Evolutionary conservation across 805 yeast species (phyloP).

Genomic region (Saturnispora sekii): DNA sequence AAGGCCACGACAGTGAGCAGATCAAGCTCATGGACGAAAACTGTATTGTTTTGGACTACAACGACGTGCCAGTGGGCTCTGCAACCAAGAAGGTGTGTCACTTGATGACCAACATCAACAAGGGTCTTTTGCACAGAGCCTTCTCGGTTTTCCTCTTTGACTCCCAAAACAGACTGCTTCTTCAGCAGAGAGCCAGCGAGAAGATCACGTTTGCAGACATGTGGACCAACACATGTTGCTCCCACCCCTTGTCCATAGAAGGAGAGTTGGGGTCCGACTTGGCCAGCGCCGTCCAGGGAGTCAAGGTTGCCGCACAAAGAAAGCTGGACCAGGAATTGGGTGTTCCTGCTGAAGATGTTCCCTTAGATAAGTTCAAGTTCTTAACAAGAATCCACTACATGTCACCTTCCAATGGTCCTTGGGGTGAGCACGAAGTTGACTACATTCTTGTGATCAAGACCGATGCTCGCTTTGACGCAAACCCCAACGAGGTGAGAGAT

Average conservation of each 20-base stretch:
- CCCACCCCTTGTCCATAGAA: conserved; percentile 86
- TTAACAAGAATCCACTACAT: conserved; percentile 92
- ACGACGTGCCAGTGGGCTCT: conserved; percentile 84
- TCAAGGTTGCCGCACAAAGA: conserved; percentile 80
- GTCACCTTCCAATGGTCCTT: conserved; percentile 66
- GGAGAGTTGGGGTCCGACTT: conserved; percentile 66
- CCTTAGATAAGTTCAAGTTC: conserved; percentile 62
- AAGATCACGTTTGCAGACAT: conserved; percentile 92
- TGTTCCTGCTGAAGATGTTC: conserved; percentile 46
- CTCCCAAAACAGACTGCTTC: conserved; percentile 58
- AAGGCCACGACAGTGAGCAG: conserved; percentile 90
- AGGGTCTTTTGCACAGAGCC: conserved; percentile 88
- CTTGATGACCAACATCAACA: conserved; percentile 75
- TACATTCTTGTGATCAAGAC: conserved; percentile 75
- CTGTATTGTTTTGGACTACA: conserved; percentile 84
- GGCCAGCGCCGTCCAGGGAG: conserved; percentile 62
- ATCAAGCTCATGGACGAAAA: conserved; percentile 92
- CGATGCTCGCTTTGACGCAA: conserved; percentile 37
- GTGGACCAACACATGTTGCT: conserved; percentile 99
- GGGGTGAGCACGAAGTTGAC: conserved; percentile 99
- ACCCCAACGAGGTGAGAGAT: conserved; percentile 82
- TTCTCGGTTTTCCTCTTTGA: conserved; percentile 92
- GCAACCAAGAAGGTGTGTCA: conserved; percentile 90
- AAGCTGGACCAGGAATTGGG: conserved; percentile 93
- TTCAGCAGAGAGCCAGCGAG: conserved; percentile 94